Evolutionary conservation across 1,139 yeast species (phyloP), one percentile per base, ranked within the genome.

Genomic region (Pichia sp.): DNA sequence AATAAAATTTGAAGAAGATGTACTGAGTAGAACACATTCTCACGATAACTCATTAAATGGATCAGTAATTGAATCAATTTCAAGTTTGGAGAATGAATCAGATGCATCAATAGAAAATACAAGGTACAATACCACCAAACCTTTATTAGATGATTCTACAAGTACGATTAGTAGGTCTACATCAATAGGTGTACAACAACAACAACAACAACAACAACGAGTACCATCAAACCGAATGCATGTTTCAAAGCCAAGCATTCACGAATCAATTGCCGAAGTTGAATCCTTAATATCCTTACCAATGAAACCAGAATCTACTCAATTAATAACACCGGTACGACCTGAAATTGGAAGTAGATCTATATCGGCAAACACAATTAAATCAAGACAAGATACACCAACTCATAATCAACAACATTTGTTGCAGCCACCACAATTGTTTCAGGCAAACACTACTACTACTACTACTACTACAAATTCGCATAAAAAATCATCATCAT

Each of bases 1-100:
- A 37, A 34, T 46, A 25, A n/a, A 36, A 18, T 48, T 34, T 35
- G 45, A 33, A n/a, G 38, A 27, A 7, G 26, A 27, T 7, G 28
- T 46, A 3, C 8, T 39, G 27, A n/a, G 11, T 35, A 30, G 10
- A 33, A 36, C 18, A 32, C n/a, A 32, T 8, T 7, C 9, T 5
- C n/a, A 27, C 4, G 30, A 26, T 26, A 29, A 36, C 2, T 10
- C 39, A 2, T 26, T 36, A 10, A 26, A 29, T 8, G 34, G 10
- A 7, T 8, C 34, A 7, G 6, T 30, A 10, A 8, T 11, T 2
- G 29, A 34, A 34, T 34, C 37, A 5, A 4, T 8, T 18, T 18
- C 27, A 18, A 27, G 18, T 26, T 36, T 29, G 3, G 9, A 10
- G 5, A 26, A 36, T 27, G 26, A 29, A 27, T 5, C 7, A 36